Evolutionary conservation across 495 filamentous ascomycete genomes (phyloP).

Genomic region (Hyaloscypha finlandica): DNA sequence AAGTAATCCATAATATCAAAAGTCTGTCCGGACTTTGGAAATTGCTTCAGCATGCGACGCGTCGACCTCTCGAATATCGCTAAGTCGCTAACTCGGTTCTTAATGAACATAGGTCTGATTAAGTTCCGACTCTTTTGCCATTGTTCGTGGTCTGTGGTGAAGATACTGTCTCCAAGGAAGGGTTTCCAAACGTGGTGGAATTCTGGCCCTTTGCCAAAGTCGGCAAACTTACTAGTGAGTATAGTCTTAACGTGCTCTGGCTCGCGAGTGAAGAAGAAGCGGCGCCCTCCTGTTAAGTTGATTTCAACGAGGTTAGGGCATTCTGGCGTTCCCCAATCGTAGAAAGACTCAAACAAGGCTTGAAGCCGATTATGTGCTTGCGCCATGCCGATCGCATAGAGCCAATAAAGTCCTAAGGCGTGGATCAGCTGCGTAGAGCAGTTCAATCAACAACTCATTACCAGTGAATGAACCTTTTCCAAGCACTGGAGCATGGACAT

Average conservation of each 20-base stretch:
- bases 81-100: constrained; percentile 75
- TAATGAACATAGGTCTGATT: constrained; percentile 63
- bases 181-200: constrained; percentile 68
- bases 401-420: not conserved
- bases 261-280: constrained; percentile 64
- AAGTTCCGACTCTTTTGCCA: constrained; percentile 76
- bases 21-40: constrained; percentile 44
- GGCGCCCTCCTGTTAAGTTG: constrained; percentile 23
- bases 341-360: not conserved
- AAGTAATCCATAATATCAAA: constrained; percentile 68
- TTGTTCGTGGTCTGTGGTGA: constrained; percentile 67
- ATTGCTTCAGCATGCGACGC: constrained; percentile 48
- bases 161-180: constrained; percentile 76
- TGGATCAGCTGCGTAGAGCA: not conserved
- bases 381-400: not conserved
- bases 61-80: constrained; percentile 77
- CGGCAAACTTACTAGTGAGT: constrained; percentile 72
- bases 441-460: not conserved
- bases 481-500: not conserved
- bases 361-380: not conserved
- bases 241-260: constrained; percentile 84
- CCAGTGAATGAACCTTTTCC: not conserved
- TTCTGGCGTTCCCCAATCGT: not conserved
- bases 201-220: constrained; percentile 67
- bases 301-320: not conserved